Evolutionary conservation across 2,329 filamentous ascomycete species (phyloP), one percentile per base, ranked within the genome.

Genomic region (Lanzia echinophila): DNA sequence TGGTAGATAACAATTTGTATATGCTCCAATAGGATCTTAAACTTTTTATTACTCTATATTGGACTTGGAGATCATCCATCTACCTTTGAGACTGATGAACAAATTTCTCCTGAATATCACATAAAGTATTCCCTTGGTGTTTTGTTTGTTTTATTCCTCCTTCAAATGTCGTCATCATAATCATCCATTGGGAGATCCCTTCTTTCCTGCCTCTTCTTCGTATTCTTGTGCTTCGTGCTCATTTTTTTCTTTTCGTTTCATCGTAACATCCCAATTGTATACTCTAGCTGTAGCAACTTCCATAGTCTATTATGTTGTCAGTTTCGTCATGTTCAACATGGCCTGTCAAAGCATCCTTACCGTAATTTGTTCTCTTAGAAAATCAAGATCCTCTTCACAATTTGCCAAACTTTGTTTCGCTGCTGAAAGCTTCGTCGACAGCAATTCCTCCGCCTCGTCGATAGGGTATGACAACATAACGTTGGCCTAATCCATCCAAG

Each of bases 241-340:
- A 3, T 73, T 77, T 70, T 90, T 94, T 57, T 96, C 90, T 76
- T 96, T 96, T 63, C 94, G 79, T 73, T 95, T 89, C 75, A 96
- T 88, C 42, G 92, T 89, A 4, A 99, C 90, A 67, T 99, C 94
- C 92, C 94, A 97, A 72, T 99, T 99, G 72, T 99, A 97, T n/a
- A 99, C 91, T 60, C 94, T 81, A 20, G 94, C 94, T 39, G 92
- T 90, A 3, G 94, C 94, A 33, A 99, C 94, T 72, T 99, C 94
- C 76, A 99, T 86, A n/a, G 53, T 62, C 60, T 64, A 48, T 56
- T 52, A 31, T 12, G 51, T n/a, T 24, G 54, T 50, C 47, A 44
- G 38, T n/a, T 54, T 48, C 50, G 24, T 28, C 24, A 28, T 28
- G 7, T 15, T 19, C 19, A 10, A 19, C 19, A n/a, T 22, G 36